These are phyloP conservation scores for Cyberlindnera misumaiensis DNA, from an alignment of 805 yeast species.

Conservation along the genomic window DNA sequence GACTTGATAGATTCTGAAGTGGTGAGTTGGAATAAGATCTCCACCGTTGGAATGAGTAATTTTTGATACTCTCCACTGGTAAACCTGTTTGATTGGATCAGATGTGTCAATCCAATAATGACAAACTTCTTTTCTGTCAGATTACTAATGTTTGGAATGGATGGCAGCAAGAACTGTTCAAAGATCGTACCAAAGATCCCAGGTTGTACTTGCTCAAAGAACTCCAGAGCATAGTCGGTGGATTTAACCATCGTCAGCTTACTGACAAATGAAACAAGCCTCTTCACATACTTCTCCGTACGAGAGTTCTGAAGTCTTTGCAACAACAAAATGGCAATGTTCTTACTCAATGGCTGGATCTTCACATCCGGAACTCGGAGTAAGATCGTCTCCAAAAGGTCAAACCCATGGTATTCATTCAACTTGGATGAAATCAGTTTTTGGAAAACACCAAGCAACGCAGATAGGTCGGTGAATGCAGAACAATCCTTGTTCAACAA, in stretches of 20 bases:
- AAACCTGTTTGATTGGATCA: constrained; percentile 29
- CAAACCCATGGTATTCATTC: constrained; percentile 80
- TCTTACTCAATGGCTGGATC: constrained; percentile 52
- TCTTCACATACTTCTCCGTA: constrained; percentile 74
- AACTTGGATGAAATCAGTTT: constrained; percentile 79
- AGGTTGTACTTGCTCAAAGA: constrained; percentile 69
- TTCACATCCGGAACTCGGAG: constrained; percentile 42
- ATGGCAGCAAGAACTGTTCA: constrained; percentile 32
- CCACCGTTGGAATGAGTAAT: constrained; percentile 36
- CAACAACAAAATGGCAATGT: constrained; percentile 68
- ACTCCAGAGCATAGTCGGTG: constrained; percentile 49
- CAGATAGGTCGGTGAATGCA: constrained; percentile 47
- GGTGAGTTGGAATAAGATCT: constrained; percentile 33
- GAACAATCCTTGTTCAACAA: constrained; percentile 39
- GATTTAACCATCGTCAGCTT: constrained; percentile 39
- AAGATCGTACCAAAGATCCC: constrained; percentile 47
- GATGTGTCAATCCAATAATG: constrained; percentile 41
- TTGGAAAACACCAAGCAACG: constrained; percentile 94
- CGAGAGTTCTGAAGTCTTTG: constrained; percentile 75
- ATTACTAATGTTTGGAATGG: constrained; percentile 40
- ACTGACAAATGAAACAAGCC: constrained; percentile 59
- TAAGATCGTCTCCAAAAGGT: constrained; percentile 66
- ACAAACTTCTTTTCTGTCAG: constrained; percentile 50
- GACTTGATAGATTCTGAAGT: constrained; percentile 31
- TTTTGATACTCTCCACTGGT: constrained; percentile 36